Base-by-base conservation (phyloP, 169 alveolate species). In the Plasmodium yoelii region DNA sequence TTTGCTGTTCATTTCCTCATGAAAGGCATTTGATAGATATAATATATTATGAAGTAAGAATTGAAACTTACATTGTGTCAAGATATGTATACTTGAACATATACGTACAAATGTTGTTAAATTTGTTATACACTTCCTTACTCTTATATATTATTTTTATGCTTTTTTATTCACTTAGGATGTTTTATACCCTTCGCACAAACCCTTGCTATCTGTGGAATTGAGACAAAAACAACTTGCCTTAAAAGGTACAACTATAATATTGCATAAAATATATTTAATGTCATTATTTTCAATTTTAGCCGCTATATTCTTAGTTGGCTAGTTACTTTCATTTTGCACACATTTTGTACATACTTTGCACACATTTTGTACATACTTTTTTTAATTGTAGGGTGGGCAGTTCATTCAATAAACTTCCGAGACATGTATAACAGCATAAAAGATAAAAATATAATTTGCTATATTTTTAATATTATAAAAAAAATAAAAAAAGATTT, bases 341-440 rank as follows among this genome's bases (percentile, higher is more conserved):
- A 22, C 26, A 0, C 5, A 34, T 34, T 34, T 34, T 7, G 7
- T n/a, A n/a, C n/a, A n/a, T n/a, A n/a, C n/a, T 34, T 34, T 22
- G 1, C 0, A 22, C 26, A 0, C 5, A 34, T 34, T 34, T 34
- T 7, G 7, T n/a, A n/a, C n/a, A n/a, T n/a, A n/a, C n/a, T n/a
- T n/a, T n/a, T n/a, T n/a, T n/a, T n/a, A n/a, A n/a, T n/a, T n/a
- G n/a, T n/a, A 77, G 89, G 89, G 5, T 77, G 77, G 75, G 65
- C 89, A 13, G 89, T 77, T 13, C 89, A 77, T 22, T 56, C 89
- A 46, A 26, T 77, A 56, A 77, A 77, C 39, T 77, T 77, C 51
- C 57, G 89, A 77, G 89, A 77, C 49, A n/a, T 77, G 22, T 77
- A 77, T 69, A 77, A 77, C 61, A 77, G 89, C 69, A 69, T 77